Conservation (phyloP, 495 filamentous ascomycete species). For the Viridothelium virens region DNA sequence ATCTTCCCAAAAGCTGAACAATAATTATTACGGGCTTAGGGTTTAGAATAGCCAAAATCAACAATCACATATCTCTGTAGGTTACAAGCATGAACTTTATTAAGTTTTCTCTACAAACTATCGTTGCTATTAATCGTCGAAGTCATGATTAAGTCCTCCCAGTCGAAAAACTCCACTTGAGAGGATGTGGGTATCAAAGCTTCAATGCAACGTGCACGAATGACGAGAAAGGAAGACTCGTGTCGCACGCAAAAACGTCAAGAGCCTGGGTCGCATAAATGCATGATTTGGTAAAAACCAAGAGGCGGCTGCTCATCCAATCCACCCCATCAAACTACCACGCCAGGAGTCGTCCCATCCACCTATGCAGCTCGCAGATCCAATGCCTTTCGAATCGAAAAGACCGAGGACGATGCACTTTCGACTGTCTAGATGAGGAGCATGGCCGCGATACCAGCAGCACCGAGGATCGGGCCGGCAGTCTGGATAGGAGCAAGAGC, state of each 20-base stretch:
- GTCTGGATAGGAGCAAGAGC: constrained; percentile 26
- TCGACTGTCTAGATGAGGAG: constrained; percentile 26
- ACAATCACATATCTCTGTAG: too few relatives aligned
- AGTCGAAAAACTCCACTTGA: background rate
- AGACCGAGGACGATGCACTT: background rate
- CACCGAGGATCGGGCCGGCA: constrained; percentile 25
- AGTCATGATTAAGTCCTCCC: background rate
- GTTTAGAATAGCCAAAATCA: too few relatives aligned
- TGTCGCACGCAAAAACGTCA: background rate
- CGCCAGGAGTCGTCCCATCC: background rate
- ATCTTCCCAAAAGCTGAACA: too few relatives aligned
- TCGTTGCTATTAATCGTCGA: background rate
- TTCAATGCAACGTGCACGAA: background rate
- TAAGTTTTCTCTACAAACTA: background rate
- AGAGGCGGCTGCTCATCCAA: background rate
- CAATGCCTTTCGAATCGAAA: background rate
- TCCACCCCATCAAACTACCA: background rate
- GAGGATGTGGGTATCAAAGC: constrained; percentile 7
- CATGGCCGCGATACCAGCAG: constrained; percentile 28
- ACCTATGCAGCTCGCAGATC: background rate
- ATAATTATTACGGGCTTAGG: too few relatives aligned
- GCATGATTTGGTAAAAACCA: background rate
- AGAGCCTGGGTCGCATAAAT: background rate
- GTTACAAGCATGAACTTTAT: background rate
- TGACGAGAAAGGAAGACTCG: background rate